Evolutionary conservation across 2,329 filamentous ascomycete genomes (phyloP).

Genomic region (Lojkania enalia): DNA sequence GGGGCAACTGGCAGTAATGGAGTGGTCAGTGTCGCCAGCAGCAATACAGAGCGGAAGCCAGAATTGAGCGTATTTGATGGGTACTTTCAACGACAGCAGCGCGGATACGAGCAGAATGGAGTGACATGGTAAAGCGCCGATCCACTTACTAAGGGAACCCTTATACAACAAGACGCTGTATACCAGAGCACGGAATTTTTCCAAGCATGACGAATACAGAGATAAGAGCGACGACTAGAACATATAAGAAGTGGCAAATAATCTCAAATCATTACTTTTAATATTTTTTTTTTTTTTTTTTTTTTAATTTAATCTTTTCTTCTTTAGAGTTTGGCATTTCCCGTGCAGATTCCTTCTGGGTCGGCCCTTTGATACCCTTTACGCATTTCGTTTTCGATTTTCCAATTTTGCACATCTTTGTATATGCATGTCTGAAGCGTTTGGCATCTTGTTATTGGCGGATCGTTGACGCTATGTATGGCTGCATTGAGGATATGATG

Average conservation of each 20-base stretch:
- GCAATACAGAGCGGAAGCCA: constrained; percentile 24
- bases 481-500: not conserved
- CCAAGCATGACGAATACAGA: no score
- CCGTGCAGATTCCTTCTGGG: constrained; percentile 19
- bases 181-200: no score
- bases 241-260: no score
- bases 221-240: no score
- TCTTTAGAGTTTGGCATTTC: constrained; percentile 1
- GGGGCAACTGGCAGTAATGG: constrained; percentile 5
- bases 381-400: constrained; percentile 13
- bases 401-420: constrained; percentile 6
- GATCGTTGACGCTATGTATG: not conserved
- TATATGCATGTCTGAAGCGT: constrained; percentile 1
- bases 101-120: constrained; percentile 12
- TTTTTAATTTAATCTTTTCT: no score
- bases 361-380: constrained; percentile 39
- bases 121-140: constrained; percentile 5
- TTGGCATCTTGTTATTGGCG: not conserved
- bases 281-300: no score
- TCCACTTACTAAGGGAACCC: no score
- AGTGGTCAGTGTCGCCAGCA: constrained; percentile 6
- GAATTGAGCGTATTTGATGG: constrained; percentile 42
- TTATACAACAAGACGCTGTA: no score
- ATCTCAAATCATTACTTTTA: no score
- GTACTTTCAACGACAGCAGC: constrained; percentile 40